Evolutionary conservation across 2,329 filamentous ascomycete species (phyloP), one percentile per base, ranked within the genome.

Genomic region (Phaeosphaeria sp.): DNA sequence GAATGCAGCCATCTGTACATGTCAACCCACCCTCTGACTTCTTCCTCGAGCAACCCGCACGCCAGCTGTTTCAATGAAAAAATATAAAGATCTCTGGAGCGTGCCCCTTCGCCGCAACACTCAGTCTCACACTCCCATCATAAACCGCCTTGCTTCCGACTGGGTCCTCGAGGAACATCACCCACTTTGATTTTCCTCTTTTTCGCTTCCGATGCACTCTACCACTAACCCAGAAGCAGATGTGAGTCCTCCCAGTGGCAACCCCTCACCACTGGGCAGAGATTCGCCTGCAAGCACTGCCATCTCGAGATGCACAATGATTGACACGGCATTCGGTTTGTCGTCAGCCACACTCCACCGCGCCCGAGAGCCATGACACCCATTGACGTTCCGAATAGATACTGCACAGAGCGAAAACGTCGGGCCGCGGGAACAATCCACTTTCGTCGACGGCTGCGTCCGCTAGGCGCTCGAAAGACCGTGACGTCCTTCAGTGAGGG

Each of bases 41-140:
- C 49, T 52, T 45, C 49, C 40, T 52, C 49, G n/a, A 52, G 24
- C 36, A 52, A 22, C 27, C 21, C 24, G 49, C 49, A 52, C 43
- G 49, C 49, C 40, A 36, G 33, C 24, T 45, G 25, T n/a, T 30
- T 52, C 49, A 25, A 52, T 52, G 49, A 52, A 52, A 52, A 52
- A 52, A n/a, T 39, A 39, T 42, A 42, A 13, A 13, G 11, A 33
- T 45, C 49, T 45, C 49, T 52, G 24, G 20, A 36, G 25, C n/a
- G 45, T 25, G 49, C 49, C 39, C 40, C 49, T 18, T 24, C 49
- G 21, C 11, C 49, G 49, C 49, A 24, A 22, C n/a, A 27, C 22
- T 21, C 49, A 51, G 49, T 51, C 49, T 30, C 49, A 51, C 40
- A 44, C 49, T 7, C 49, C 49, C 39, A 9, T 13, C 30, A 5